Evolutionary conservation across 2,329 filamentous ascomycete species (phyloP), one percentile per base, ranked within the genome.

Genomic region (Aureobasidium sp.): DNA sequence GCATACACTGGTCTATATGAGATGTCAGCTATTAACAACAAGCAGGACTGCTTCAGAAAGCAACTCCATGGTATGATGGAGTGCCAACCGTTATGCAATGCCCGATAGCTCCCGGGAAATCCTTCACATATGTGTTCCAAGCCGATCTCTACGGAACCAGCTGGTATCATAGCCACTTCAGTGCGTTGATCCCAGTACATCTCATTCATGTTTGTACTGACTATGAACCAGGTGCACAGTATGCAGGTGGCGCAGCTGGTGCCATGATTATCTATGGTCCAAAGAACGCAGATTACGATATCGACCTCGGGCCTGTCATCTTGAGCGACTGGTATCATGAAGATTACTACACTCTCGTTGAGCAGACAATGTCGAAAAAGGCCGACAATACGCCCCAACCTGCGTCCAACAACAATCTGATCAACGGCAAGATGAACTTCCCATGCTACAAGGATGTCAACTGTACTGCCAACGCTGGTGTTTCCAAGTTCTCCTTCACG

Each of bases 51-150:
- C 70, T 73, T 31, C 77, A 77, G 63, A 80, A 78, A 80, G 9
- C 83, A 85, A 66, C 72, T 78, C 60, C 73, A 76, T 66, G 81
- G 75, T 23, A 80, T 78, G 83, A 86, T 64, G 84, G 84, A 54
- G 81, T 84, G 3, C 73, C 73, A 42, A 76, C 75, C 43, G 66
- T 75, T 5, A 75, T 74, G 3, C 73, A 76, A 64, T 77, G 75
- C 60, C 79, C 79, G 0, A 73, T 78, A 23, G 74, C 81, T 0
- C 78, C 80, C 0, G 80, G 80, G 0, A 65, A 78, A 3, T 74
- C 74, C 0, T 74, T 76, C 27, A 82, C 78, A 1, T 87, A 87
- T 69, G 77, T 68, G 2, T 87, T 80, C 73, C 74, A 74, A 37
- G 80, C 78, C 5, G 79, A 76, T 1, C 73, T 75, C 59, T 76